Percentiles rank a stretch among this genome's conserved stretches.
These are phyloP conservation scores for Pichia sp. DNA, from an alignment of 1,139 yeast genomes.

Conservation along the genomic window DNA sequence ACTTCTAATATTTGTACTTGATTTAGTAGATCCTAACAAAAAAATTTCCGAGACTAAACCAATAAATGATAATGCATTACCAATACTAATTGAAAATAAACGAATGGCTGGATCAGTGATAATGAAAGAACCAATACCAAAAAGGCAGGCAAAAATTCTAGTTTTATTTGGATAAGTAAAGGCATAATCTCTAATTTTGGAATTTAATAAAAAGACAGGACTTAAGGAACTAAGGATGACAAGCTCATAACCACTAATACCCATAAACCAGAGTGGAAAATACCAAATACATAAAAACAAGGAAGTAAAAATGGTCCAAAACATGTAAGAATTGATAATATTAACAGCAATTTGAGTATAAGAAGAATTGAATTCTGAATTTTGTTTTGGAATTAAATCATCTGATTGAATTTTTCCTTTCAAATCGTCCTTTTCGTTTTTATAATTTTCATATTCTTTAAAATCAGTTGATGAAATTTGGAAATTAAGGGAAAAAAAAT, in stretches of 20 bases:
- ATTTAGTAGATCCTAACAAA: constrained; percentile 38
- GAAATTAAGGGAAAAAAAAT: constrained; percentile 28
- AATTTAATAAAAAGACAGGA: constrained; percentile 45
- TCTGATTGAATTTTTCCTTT: not conserved
- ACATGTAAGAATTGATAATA: constrained; percentile 56
- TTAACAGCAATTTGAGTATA: constrained; percentile 41
- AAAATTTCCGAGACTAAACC: constrained; percentile 52
- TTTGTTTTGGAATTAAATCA: constrained; percentile 18
- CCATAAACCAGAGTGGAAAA: constrained; percentile 98
- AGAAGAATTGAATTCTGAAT: constrained; percentile 29
- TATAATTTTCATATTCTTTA: not conserved
- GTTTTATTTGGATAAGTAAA: constrained; percentile 43
- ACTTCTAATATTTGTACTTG: constrained; percentile 38
- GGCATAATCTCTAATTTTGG: constrained; percentile 43
- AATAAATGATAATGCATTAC: constrained; percentile 57
- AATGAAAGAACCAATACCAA: constrained; percentile 74
- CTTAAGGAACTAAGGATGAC: constrained; percentile 48
- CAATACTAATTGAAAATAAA: constrained; percentile 59
- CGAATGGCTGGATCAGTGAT: constrained; percentile 63
- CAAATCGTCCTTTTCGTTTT: not conserved
- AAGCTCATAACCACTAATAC: constrained; percentile 90
- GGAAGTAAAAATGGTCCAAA: constrained; percentile 81
- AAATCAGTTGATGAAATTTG: constrained; percentile 13
- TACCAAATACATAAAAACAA: constrained; percentile 88
- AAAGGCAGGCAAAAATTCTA: constrained; percentile 50